Evolutionary conservation across 1,139 yeast genomes (phyloP).

Genomic region (Nakaseomyces uthaithaninus): DNA sequence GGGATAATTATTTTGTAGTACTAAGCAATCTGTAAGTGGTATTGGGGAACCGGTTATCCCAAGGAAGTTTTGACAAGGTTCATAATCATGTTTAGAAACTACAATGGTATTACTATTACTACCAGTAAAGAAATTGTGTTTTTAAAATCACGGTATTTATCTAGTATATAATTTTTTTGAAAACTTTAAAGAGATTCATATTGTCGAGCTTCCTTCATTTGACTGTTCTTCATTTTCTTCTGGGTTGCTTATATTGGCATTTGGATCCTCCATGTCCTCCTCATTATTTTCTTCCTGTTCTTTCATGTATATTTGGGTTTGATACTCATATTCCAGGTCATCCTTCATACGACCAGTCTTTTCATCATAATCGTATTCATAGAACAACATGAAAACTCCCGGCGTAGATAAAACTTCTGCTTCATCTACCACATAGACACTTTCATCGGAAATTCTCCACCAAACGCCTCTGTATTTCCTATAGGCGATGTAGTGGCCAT

Average conservation of each 20-base stretch:
- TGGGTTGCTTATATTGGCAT: slow-evolving; percentile 6
- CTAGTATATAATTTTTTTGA: too few species aligned
- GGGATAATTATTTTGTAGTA: too few species aligned
- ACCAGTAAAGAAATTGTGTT: too few species aligned
- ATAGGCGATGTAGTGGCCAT: slow-evolving; percentile 88
- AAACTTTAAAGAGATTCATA: too few species aligned
- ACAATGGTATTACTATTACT: too few species aligned
- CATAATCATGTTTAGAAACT: too few species aligned
- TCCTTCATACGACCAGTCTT: slow-evolving; percentile 31
- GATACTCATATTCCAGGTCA: slow-evolving; percentile 18
- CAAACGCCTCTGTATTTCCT: slow-evolving; percentile 74
- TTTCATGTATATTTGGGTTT: slow-evolving; percentile 4
- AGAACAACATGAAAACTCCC: slow-evolving; percentile 89
- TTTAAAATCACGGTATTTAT: too few species aligned
- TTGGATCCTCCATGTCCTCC: slow-evolving; percentile 13
- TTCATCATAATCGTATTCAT: slow-evolving; percentile 50
- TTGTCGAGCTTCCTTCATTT: too few species aligned
- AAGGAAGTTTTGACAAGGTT: too few species aligned
- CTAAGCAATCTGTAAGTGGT: too few species aligned
- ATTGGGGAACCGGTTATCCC: too few species aligned
- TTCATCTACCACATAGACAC: slow-evolving; percentile 70
- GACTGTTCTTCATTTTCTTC: not conserved
- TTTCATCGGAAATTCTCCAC: slow-evolving; percentile 94
- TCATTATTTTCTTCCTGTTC: slow-evolving; percentile 20
- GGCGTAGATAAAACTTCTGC: slow-evolving; percentile 71